Evolutionary conservation across 495 filamentous ascomycete genomes (phyloP), one percentile per base, ranked within the genome.

Genomic region (Tuber microsphaerosporum): DNA sequence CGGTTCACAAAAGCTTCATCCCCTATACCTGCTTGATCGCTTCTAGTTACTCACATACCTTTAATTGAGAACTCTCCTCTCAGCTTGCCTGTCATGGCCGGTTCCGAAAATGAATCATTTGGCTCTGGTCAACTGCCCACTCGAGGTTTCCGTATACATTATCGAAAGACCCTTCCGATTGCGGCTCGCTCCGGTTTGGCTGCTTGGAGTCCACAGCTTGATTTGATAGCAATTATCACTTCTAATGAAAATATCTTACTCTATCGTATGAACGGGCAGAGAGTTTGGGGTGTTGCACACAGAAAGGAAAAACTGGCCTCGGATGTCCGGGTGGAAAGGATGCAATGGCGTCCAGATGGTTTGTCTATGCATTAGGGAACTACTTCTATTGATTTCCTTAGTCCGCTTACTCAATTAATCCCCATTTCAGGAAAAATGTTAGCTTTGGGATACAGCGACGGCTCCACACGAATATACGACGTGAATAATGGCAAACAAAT

Each of bases 201-300:
- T 72, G 84, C 88, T 42, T 92, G 90, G 83, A 91, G 91, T 85
- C 91, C 91, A n/a, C 87, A 89, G 34, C 91, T 92, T 89, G 91
- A 92, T 83, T 84, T 93, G 69, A 86, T 93, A 72, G 90, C 89
- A 12, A 77, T 91, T 48, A 87, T 88, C 46, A 88, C 88, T 9
- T 84, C 88, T 19, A 88, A 91, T 74, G 88, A 89, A 26, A 86
- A 88, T 74, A 81, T 93, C 37, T 84, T 87, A 65, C 87, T 92
- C 16, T 92, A 89, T 79, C 85, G 91, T 26, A 84, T 92, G 74
- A 92, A 90, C 79, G 91, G 90, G 0, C 91, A 93, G 82, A 84
- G 86, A 44, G 90, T 91, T 6, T 90, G 92, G 81, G 88, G 88
- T 5, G 74, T 86, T 48, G 81, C 83, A 12, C 79, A 83, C 43